Conservation (phyloP, 2,329 filamentous ascomycete genomes). For the Boeremia exigua region DNA sequence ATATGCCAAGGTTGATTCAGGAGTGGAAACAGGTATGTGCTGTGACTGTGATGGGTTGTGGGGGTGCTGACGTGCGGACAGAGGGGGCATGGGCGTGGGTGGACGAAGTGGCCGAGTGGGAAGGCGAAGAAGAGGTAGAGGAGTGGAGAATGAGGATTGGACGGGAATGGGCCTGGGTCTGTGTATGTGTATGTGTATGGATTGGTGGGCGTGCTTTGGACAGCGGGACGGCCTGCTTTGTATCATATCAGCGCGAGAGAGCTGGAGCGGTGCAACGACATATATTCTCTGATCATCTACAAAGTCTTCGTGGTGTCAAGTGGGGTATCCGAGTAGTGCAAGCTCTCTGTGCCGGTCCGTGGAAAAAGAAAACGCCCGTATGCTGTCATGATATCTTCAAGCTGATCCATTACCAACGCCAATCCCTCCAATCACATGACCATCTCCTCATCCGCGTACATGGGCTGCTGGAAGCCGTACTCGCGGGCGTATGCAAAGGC, state of each 20-base stretch:
- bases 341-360: background rate
- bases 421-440: conserved; percentile 44
- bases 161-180: background rate
- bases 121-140: conserved; percentile 35
- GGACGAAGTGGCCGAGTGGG: conserved; percentile 73
- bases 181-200: conserved; percentile 29
- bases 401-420: too few species aligned
- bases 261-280: conserved; percentile 4
- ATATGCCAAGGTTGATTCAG: conserved; percentile 90
- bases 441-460: conserved; percentile 49
- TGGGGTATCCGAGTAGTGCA: conserved; percentile 10
- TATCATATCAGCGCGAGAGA: conserved; percentile 8
- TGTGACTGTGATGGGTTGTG: background rate
- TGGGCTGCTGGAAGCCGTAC: conserved; percentile 50
- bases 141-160: too few species aligned
- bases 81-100: conserved; percentile 74
- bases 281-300: conserved; percentile 2
- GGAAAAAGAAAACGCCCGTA: conserved; percentile 3
- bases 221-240: conserved; percentile 13
- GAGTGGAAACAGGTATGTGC: conserved; percentile 85
- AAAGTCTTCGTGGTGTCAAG: background rate
- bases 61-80: conserved; percentile 51
- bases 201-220: conserved; percentile 17
- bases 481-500: conserved; percentile 62
- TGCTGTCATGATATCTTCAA: conserved; percentile 1